Conservation (phyloP, 2,329 filamentous ascomycete genomes). For the Fusarium sp. region DNA sequence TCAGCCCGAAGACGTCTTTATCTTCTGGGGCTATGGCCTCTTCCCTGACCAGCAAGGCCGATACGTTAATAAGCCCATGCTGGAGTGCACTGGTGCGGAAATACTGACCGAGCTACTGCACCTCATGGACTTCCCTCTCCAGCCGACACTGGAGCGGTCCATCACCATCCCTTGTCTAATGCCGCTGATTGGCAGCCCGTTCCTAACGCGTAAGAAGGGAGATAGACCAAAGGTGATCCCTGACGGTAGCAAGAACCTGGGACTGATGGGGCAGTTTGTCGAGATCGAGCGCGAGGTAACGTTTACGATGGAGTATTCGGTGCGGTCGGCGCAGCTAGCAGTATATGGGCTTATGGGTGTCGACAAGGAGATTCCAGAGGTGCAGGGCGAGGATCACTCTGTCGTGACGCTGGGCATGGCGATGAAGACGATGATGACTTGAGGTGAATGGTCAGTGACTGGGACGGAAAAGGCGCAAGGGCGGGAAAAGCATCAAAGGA, state of each 20-base stretch:
- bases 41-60: conserved; percentile 43
- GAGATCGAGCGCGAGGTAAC: conserved; percentile 45
- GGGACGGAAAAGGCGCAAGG: conserved; percentile 4
- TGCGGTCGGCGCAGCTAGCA: conserved; percentile 43
- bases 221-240: conserved; percentile 42
- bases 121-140: conserved; percentile 41
- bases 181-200: conserved; percentile 44
- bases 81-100: conserved; percentile 43
- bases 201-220: conserved; percentile 42
- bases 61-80: conserved; percentile 42
- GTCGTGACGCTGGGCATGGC: conserved; percentile 42
- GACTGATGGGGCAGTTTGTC: conserved; percentile 45
- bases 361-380: conserved; percentile 35
- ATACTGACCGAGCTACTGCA: conserved; percentile 42
- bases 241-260: conserved; percentile 41
- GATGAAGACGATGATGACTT: conserved; percentile 45
- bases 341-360: conserved; percentile 43
- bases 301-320: conserved; percentile 47
- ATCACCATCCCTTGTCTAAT: conserved; percentile 42
- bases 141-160: conserved; percentile 40
- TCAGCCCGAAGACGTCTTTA: conserved; percentile 37
- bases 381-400: conserved; percentile 42
- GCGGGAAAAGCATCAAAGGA: conserved; percentile 10
- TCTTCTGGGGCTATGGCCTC: conserved; percentile 45
- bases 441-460: background rate